Evolutionary conservation across 306 rosid genomes (phyloP).

Genomic region (Phaseolus lunatus): DNA sequence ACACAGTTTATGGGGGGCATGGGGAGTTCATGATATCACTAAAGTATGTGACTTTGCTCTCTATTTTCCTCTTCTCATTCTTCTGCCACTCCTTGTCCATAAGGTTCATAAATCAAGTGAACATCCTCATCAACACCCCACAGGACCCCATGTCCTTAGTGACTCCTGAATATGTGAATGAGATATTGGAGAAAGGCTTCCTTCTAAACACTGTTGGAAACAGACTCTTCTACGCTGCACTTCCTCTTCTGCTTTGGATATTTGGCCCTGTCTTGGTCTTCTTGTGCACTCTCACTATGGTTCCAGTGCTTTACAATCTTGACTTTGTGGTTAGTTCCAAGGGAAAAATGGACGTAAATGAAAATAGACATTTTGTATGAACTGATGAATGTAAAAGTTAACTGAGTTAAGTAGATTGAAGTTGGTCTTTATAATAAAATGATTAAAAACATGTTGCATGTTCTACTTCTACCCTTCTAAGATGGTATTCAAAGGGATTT

Average conservation of each 20-base stretch:
- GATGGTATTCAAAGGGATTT: conserved; percentile 1
- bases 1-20: conserved; percentile 80
- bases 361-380: conserved; percentile 48
- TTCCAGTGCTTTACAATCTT: conserved; percentile 84
- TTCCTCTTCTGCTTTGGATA: conserved; percentile 87
- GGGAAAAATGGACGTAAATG: conserved; percentile 38
- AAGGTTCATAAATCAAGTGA: conserved; percentile 86
- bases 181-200: conserved; percentile 79
- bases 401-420: not conserved
- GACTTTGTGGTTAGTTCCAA: conserved; percentile 62
- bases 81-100: conserved; percentile 91
- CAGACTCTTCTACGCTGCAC: conserved; percentile 79
- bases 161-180: conserved; percentile 64
- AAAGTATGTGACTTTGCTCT: conserved; percentile 79
- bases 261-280: conserved; percentile 94
- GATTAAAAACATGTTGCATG: not conserved
- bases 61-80: conserved; percentile 84
- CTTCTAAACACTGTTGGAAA: conserved; percentile 80
- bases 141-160: conserved; percentile 59
- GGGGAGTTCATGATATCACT: conserved; percentile 93
- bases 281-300: conserved; percentile 69
- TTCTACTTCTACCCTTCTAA: not conserved
- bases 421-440: not conserved
- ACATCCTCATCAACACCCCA: conserved; percentile 83
- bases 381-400: not conserved